A percentile compares a stretch with the other conserved stretches of the same genome.
These are phyloP conservation scores for Sporisorium sorghi DNA, from an alignment of 1,284 basidiomycete genomes.

Conservation along the genomic window DNA sequence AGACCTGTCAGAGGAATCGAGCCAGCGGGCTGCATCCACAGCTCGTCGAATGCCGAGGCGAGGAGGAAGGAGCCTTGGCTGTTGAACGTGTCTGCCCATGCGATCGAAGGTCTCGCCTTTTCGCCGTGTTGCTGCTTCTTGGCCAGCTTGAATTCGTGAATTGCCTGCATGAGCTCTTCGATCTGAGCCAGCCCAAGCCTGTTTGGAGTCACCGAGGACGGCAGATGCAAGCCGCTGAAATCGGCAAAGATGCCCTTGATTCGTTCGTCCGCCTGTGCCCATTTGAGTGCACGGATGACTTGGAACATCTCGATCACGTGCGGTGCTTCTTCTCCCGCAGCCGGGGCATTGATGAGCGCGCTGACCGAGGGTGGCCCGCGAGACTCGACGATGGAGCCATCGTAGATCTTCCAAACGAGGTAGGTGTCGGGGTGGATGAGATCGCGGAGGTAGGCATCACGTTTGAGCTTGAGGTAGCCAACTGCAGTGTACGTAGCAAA, in stretches of 20 bases:
- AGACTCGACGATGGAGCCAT: constrained; percentile 66
- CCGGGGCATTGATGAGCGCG: constrained; percentile 45
- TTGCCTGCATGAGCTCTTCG: constrained; percentile 70
- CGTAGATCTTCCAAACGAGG: constrained; percentile 67
- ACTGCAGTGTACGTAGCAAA: constrained; percentile 48
- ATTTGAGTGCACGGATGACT: constrained; percentile 69
- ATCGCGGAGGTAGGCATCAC: constrained; percentile 52
- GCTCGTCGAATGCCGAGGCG: constrained; percentile 70
- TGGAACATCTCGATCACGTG: constrained; percentile 70
- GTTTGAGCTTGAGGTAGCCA: constrained; percentile 51
- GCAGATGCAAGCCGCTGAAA: constrained; percentile 69
- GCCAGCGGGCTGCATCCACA: constrained; percentile 71
- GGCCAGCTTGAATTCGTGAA: constrained; percentile 69
- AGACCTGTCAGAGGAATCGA: constrained; percentile 70
- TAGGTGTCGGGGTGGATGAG: constrained; percentile 61
- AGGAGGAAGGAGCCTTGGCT: constrained; percentile 70
- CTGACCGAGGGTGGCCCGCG: constrained; percentile 43
- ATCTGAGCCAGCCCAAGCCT: constrained; percentile 70
- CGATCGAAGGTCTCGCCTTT: constrained; percentile 65
- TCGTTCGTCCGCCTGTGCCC: constrained; percentile 68
- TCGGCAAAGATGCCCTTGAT: constrained; percentile 71
- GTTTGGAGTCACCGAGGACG: constrained; percentile 62
- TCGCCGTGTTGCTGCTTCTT: constrained; percentile 67
- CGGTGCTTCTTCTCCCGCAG: constrained; percentile 52
- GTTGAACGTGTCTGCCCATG: constrained; percentile 70